Percentiles rank a stretch among this genome's conserved stretches.
These are phyloP conservation scores for Solanum peruvianum DNA, from an alignment of 257 asterid genomes.

Conservation along the genomic window DNA sequence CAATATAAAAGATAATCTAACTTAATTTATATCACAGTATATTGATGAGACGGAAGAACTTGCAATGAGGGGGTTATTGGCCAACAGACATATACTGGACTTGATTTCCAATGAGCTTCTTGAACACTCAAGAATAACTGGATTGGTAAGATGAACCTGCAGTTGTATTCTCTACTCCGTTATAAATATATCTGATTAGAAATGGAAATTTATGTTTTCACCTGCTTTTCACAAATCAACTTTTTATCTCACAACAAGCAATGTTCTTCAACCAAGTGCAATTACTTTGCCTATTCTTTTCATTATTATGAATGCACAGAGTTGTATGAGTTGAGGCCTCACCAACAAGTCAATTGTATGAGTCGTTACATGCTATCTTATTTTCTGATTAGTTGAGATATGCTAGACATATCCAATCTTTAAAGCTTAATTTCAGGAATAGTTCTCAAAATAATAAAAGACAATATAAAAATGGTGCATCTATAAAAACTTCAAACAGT, in stretches of 20 bases:
- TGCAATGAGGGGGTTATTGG: slow-evolving; percentile 82
- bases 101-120: slow-evolving; percentile 53
- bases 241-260: background rate
- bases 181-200: background rate
- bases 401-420: background rate
- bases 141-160: slow-evolving; percentile 42
- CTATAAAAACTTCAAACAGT: background rate
- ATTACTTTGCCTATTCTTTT: background rate
- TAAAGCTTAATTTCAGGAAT: background rate
- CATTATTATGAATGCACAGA: background rate
- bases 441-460: background rate
- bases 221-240: background rate
- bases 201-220: background rate
- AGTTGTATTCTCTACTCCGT: background rate
- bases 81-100: slow-evolving; percentile 71
- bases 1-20: background rate
- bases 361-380: background rate
- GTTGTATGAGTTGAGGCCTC: background rate
- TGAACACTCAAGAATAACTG: slow-evolving; percentile 78
- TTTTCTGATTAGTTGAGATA: background rate
- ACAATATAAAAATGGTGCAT: background rate
- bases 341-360: background rate
- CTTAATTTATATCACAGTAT: slow-evolving; percentile 37
- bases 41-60: slow-evolving; percentile 90
- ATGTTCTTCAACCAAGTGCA: background rate